A percentile compares a stretch with the other conserved stretches of the same genome.
These are phyloP conservation scores for Lepidopterella palustris DNA, from an alignment of 495 filamentous ascomycete genomes.

Conservation along the genomic window DNA sequence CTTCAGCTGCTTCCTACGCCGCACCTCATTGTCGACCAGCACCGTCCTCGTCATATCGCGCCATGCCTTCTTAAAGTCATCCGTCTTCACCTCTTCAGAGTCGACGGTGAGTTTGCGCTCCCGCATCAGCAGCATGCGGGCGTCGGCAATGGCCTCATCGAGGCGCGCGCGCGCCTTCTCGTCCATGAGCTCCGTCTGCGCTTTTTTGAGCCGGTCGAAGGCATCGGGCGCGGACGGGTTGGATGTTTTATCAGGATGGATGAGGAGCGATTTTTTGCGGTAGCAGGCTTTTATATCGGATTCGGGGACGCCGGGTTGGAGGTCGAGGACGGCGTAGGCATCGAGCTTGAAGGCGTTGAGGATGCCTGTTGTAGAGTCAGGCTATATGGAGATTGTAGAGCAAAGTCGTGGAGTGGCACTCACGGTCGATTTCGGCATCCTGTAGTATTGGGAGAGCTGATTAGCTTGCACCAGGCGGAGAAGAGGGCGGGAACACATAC, in stretches of 20 bases:
- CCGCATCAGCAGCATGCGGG: conserved; percentile 86
- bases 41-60: conserved; percentile 86
- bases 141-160: conserved; percentile 93
- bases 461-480: background rate
- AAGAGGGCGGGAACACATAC: conserved; percentile 36
- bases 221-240: conserved; percentile 90
- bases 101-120: conserved; percentile 90
- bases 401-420: conserved; percentile 1
- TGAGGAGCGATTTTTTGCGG: conserved; percentile 92
- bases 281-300: conserved; percentile 93
- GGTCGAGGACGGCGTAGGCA: conserved; percentile 91
- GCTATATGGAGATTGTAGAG: conserved; percentile 7
- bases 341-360: conserved; percentile 83
- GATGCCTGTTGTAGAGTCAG: conserved; percentile 43
- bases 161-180: conserved; percentile 81
- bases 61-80: conserved; percentile 78
- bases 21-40: conserved; percentile 85
- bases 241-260: conserved; percentile 96
- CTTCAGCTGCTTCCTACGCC: conserved; percentile 77
- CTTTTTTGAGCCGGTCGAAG: conserved; percentile 95
- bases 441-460: conserved; percentile 34
- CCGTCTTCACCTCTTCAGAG: conserved; percentile 73
- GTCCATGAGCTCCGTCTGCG: conserved; percentile 83
- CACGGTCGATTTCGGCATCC: conserved; percentile 91
- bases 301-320: conserved; percentile 90